Percentiles rank a stretch among this genome's conserved stretches.
phyloP scores from a whole-genome alignment of 2,329 filamentous ascomycete genomes.

The Pseudogymnoascus sp. region DNA sequence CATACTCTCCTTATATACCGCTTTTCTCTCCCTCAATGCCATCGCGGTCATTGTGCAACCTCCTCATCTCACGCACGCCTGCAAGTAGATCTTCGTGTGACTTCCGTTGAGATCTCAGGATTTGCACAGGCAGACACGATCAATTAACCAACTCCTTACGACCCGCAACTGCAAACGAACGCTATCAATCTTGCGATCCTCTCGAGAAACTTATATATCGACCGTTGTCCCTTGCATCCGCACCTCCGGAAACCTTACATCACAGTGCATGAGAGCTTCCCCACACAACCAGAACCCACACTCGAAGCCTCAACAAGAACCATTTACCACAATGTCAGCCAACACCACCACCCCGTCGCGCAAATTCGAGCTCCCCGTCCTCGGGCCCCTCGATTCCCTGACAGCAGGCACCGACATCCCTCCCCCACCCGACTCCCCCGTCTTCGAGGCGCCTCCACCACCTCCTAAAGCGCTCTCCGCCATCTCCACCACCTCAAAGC shows the following conservation, averaged over 20 bases:
- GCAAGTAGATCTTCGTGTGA: conserved; percentile 7
- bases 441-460: conserved; percentile 23
- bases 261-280: conserved; percentile 6
- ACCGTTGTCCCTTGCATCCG: neutral
- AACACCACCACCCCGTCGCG: conserved; percentile 9
- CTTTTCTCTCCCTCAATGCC: neutral
- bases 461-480: conserved; percentile 2
- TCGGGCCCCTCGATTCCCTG: conserved; percentile 26
- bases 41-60: conserved; percentile 4
- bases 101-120: conserved; percentile 3
- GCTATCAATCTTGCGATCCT: neutral
- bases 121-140: neutral
- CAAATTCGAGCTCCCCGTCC: conserved; percentile 26
- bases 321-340: neutral
- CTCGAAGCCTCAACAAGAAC: neutral
- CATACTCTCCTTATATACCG: neutral
- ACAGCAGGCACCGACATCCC: conserved; percentile 30
- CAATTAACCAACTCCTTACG: neutral
- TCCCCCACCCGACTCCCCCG: conserved; percentile 26
- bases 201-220: neutral
- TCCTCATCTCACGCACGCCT: conserved; percentile 1
- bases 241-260: conserved; percentile 1
- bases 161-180: neutral
- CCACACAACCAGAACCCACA: neutral
- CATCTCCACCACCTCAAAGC: conserved; percentile 11